phyloP scores from a whole-genome alignment of 257 asterid species.

The Gentiana macrophylla region DNA sequence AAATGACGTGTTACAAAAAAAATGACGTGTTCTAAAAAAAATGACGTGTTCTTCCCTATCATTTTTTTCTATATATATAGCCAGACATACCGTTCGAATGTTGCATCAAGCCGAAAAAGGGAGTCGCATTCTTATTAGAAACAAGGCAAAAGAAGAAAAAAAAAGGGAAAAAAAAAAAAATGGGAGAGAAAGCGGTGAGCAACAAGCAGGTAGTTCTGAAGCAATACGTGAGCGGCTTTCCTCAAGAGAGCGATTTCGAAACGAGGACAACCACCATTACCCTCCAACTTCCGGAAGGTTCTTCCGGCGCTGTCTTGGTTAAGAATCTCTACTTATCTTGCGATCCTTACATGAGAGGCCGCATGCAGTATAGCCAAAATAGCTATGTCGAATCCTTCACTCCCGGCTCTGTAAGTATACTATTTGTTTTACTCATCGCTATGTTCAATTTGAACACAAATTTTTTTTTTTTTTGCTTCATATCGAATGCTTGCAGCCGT shows the following conservation, averaged over 20 bases:
- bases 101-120: too few species aligned
- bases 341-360: slow-evolving; percentile 26
- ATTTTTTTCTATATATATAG: too few species aligned
- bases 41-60: too few species aligned
- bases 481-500: too few species aligned
- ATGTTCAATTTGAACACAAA: too few species aligned
- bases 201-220: slow-evolving; percentile 23
- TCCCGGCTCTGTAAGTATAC: slow-evolving; percentile 19
- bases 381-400: slow-evolving; percentile 23
- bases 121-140: too few species aligned
- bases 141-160: too few species aligned
- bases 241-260: slow-evolving; percentile 24
- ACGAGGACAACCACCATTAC: slow-evolving; percentile 6
- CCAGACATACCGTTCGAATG: too few species aligned
- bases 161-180: background rate
- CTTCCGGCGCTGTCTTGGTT: slow-evolving; percentile 28
- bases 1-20: too few species aligned
- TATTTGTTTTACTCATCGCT: too few species aligned
- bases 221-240: slow-evolving; percentile 23
- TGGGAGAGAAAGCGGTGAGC: slow-evolving; percentile 16
- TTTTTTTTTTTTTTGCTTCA: too few species aligned
- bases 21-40: too few species aligned
- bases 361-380: slow-evolving; percentile 18
- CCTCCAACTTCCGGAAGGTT: slow-evolving; percentile 21
- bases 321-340: slow-evolving; percentile 43